Conservation (phyloP, 2,329 filamentous ascomycete genomes). For the Cordyceps sp. region DNA sequence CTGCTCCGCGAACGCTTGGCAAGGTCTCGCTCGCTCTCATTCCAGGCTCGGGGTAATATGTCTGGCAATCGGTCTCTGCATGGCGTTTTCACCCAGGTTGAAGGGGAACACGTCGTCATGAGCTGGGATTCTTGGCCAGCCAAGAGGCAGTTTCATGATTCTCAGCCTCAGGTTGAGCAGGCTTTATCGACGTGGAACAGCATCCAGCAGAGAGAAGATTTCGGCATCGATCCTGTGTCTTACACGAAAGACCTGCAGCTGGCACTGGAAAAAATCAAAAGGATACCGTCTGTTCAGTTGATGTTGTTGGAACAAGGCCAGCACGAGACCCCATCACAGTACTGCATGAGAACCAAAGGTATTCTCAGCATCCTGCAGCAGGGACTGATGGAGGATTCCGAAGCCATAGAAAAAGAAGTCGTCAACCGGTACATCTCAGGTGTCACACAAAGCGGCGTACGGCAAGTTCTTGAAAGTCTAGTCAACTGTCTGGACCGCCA, state of each 20-base stretch:
- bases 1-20: slow-evolving; percentile 26
- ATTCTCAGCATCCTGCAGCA: slow-evolving; percentile 18
- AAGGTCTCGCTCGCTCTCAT: slow-evolving; percentile 28
- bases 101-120: slow-evolving; percentile 37
- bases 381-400: slow-evolving; percentile 11
- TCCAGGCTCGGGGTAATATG: slow-evolving; percentile 9
- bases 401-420: slow-evolving; percentile 7
- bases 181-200: slow-evolving; percentile 28
- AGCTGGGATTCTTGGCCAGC: slow-evolving; percentile 13
- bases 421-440: slow-evolving; percentile 33
- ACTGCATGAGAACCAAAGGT: slow-evolving; percentile 24
- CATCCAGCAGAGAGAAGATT: slow-evolving; percentile 21
- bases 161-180: slow-evolving; percentile 13
- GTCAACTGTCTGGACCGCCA: slow-evolving; percentile 4
- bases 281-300: slow-evolving; percentile 34
- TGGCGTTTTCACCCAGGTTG: slow-evolving; percentile 35
- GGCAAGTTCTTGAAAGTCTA: slow-evolving; percentile 18
- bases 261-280: slow-evolving; percentile 30
- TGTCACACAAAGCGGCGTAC: slow-evolving; percentile 28
- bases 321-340: slow-evolving; percentile 32
- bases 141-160: slow-evolving; percentile 5
- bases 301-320: slow-evolving; percentile 34
- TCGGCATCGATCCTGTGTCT: slow-evolving; percentile 26
- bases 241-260: slow-evolving; percentile 37
- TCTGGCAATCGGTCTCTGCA: slow-evolving; percentile 28